Evolutionary conservation across 1,284 basidiomycete genomes (phyloP).

Genomic region (Pterulicium gracile): DNA sequence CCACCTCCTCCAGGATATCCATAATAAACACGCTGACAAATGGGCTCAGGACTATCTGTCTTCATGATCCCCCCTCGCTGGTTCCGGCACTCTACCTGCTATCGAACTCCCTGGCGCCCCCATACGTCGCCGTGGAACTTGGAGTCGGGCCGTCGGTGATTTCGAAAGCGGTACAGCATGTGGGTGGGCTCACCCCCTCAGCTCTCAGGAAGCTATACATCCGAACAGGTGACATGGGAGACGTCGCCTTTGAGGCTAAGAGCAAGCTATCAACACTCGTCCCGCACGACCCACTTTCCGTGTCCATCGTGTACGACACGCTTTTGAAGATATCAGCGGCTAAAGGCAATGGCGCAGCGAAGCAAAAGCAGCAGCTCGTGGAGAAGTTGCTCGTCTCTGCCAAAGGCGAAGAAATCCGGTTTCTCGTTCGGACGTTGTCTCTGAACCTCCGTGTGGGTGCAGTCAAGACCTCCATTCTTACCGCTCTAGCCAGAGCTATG

Average conservation of each 20-base stretch:
- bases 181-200: slow-evolving; percentile 65
- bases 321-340: slow-evolving; percentile 54
- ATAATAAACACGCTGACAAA: slow-evolving; percentile 82
- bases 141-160: slow-evolving; percentile 72
- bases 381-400: slow-evolving; percentile 78
- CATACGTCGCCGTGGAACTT: slow-evolving; percentile 66
- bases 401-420: slow-evolving; percentile 81
- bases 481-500: slow-evolving; percentile 75
- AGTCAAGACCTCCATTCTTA: slow-evolving; percentile 75
- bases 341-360: slow-evolving; percentile 68
- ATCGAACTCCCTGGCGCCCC: slow-evolving; percentile 78
- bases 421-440: slow-evolving; percentile 71
- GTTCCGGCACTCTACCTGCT: slow-evolving; percentile 82
- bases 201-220: slow-evolving; percentile 61
- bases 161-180: slow-evolving; percentile 71
- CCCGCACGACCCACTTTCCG: slow-evolving; percentile 59
- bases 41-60: slow-evolving; percentile 58
- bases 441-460: slow-evolving; percentile 84
- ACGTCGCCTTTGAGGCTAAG: slow-evolving; percentile 80
- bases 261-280: slow-evolving; percentile 68
- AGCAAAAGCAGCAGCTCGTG: slow-evolving; percentile 70
- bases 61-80: slow-evolving; percentile 61
- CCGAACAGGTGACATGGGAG: slow-evolving; percentile 65
- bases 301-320: slow-evolving; percentile 54
- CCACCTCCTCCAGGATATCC: slow-evolving; percentile 73